Conservation (phyloP, 2,329 filamentous ascomycete species). For the Aspergillus puulaauensis region DNA sequence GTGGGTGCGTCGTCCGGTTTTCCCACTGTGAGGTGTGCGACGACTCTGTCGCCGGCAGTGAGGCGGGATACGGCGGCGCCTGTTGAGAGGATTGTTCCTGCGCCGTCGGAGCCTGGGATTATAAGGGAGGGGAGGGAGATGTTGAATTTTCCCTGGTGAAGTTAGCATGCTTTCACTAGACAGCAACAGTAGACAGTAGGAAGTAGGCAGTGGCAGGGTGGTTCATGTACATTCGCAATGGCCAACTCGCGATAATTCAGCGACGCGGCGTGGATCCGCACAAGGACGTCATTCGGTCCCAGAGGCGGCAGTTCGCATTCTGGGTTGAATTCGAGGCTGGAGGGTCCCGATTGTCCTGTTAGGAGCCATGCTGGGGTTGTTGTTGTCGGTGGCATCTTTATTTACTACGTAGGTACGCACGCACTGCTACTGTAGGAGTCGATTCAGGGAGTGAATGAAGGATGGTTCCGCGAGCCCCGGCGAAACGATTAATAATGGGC, state of each 20-base stretch:
- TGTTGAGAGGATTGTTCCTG: conserved; percentile 43
- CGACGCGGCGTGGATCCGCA: conserved; percentile 52
- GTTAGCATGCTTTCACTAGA: background rate
- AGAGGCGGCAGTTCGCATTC: conserved; percentile 54
- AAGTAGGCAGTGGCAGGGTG: conserved; percentile 17
- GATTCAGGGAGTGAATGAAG: too few species aligned
- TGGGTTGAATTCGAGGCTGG: conserved; percentile 53
- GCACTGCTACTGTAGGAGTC: too few species aligned
- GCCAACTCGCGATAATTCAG: conserved; percentile 45
- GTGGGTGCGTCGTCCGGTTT: conserved; percentile 46
- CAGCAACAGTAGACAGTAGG: background rate
- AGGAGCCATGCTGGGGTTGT: conserved; percentile 16
- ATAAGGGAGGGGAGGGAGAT: conserved; percentile 46
- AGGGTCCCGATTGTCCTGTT: conserved; percentile 32
- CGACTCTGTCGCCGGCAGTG: conserved; percentile 53
- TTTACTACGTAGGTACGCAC: too few species aligned
- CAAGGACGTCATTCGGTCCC: conserved; percentile 66
- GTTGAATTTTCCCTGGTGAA: conserved; percentile 43
- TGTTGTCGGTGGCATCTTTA: background rate
- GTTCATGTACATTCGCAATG: conserved; percentile 34
- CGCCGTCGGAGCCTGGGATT: conserved; percentile 41
- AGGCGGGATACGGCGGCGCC: conserved; percentile 54
- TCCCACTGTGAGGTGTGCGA: conserved; percentile 50
- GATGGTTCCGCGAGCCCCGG: too few species aligned
- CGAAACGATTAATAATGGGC: too few species aligned